Evolutionary conservation across 768 basidiomycete species (phyloP), one percentile per base, ranked within the genome.

Genomic region (Boletus insuetus): DNA sequence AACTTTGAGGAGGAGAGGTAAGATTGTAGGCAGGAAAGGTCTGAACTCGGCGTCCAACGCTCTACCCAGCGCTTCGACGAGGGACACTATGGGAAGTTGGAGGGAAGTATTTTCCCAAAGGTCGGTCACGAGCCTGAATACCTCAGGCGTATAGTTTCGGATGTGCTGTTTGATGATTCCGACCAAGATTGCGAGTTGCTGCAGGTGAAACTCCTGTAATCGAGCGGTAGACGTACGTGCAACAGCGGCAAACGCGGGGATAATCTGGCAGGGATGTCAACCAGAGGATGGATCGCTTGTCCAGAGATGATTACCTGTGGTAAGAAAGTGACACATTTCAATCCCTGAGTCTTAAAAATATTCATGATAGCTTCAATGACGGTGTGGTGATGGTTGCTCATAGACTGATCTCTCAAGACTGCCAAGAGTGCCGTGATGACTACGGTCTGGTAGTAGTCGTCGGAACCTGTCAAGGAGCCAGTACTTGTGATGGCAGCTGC

Each of bases 331-430:
- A 96, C 94, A 69, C 94, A 97, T 78, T 95, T 94, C 67, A 98
- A 75, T 14, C 96, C 94, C 67, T 98, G 95, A 0, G 94, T 97
- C 72, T 95, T 94, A 81, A 98, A 99, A 57, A 99, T 98, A 44
- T 93, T 89, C 93, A 98, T 98, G 62, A 99, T 89, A 2, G 94
- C 94, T 69, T 98, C 94, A 53, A 98, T 94, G 45, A 95, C 96
- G 22, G 86, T 89, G 64, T 97, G 89, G 64, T 98, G 94, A 63
- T 92, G 87, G 53, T 78, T 85, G 64, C 82, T 89, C 56, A 97
- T 79, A 1, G 94, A 86, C 51, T 91, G 86, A 68, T 99, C 97
- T 66, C 87, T 91, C 58, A 99, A 70, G 54, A 99, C 89, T 40
- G 84, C 81, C 34, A 98, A 80, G 11, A 99, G 80, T 0, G 94